phyloP scores from a whole-genome alignment of 1,284 basidiomycete species.

The Porogramme epimiltina region DNA sequence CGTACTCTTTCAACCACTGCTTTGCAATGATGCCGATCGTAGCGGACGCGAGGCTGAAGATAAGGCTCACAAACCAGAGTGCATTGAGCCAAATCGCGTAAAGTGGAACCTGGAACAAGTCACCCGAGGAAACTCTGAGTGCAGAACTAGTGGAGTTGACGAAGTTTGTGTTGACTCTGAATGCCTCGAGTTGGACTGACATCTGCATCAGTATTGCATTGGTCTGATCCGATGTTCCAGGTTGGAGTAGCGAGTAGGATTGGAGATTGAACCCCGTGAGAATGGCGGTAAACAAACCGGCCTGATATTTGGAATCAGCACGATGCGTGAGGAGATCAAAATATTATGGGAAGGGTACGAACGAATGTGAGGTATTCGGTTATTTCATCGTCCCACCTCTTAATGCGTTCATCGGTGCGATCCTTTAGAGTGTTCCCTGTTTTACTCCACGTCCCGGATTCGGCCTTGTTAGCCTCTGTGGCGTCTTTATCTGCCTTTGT shows the following conservation, averaged over 20 bases:
- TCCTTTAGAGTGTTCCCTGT: no score
- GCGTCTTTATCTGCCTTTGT: no score
- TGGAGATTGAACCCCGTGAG: slow-evolving; percentile 12
- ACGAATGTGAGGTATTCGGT: no score
- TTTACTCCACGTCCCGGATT: no score
- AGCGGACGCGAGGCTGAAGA: slow-evolving; percentile 13
- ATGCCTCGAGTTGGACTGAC: slow-evolving; percentile 3
- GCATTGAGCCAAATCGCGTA: slow-evolving; percentile 16
- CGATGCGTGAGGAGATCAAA: no score
- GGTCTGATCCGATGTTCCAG: neutral
- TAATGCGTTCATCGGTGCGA: no score
- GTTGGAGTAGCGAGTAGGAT: slow-evolving; percentile 10
- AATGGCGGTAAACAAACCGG: slow-evolving; percentile 10
- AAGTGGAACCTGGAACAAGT: neutral
- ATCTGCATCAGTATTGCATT: slow-evolving; percentile 1
- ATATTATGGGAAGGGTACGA: no score
- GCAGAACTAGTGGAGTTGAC: slow-evolving; percentile 3
- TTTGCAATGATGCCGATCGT: slow-evolving; percentile 16
- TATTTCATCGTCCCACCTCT: no score
- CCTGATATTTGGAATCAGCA: no score
- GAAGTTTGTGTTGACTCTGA: neutral
- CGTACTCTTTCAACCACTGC: slow-evolving; percentile 18
- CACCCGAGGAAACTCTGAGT: neutral
- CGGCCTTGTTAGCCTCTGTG: no score
- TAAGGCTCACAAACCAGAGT: slow-evolving; percentile 19